A percentile compares a stretch with the other conserved stretches of the same genome.
Conservation (phyloP, 2,329 filamentous ascomycete species). For the Xylariaceae sp. region DNA sequence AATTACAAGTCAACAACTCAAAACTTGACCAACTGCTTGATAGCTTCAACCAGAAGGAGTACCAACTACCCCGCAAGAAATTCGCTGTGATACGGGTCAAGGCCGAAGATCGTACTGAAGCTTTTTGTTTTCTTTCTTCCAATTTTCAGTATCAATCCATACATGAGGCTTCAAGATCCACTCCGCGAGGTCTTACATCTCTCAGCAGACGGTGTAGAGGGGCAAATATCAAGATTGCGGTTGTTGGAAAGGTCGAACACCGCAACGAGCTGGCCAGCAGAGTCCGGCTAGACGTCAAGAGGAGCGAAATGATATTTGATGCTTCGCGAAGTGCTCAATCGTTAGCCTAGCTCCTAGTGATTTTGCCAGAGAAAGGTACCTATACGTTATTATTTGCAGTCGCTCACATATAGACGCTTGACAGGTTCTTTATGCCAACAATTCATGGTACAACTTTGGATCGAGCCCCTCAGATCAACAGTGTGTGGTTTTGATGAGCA, state of each 20-base stretch:
- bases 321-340: constrained; percentile 32
- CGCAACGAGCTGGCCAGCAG: constrained; percentile 29
- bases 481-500: constrained; percentile 25
- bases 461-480: constrained; percentile 19
- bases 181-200: constrained; percentile 29
- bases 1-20: constrained; percentile 22
- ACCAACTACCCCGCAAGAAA: constrained; percentile 21
- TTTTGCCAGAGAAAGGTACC: constrained; percentile 26
- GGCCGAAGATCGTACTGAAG: constrained; percentile 19
- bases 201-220: constrained; percentile 25
- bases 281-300: constrained; percentile 25
- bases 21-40: constrained; percentile 17
- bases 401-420: not conserved
- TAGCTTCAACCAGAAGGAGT: constrained; percentile 21
- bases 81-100: constrained; percentile 28
- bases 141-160: constrained; percentile 32
- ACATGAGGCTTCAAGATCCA: constrained; percentile 21
- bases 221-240: constrained; percentile 27
- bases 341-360: constrained; percentile 30
- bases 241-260: constrained; percentile 27
- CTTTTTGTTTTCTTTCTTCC: too few relatives aligned
- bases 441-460: constrained; percentile 32
- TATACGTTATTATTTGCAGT: not conserved
- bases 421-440: constrained; percentile 33
- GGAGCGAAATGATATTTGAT: constrained; percentile 32